Evolutionary conservation across 2,329 filamentous ascomycete genomes (phyloP).

Genomic region (Pseudonectria foliicola): DNA sequence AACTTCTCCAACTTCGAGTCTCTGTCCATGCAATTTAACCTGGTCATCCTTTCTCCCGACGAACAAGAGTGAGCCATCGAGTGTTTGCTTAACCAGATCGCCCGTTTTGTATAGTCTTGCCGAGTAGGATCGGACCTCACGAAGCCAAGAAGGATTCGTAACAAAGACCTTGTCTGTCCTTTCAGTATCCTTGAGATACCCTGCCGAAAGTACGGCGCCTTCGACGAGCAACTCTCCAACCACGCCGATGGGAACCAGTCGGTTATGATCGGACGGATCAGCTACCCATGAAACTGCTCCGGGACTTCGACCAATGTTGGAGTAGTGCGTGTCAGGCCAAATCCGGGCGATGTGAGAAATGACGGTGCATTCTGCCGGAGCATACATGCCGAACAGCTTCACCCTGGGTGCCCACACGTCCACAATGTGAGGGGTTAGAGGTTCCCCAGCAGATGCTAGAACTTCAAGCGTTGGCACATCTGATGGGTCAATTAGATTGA

Average conservation of each 20-base stretch:
- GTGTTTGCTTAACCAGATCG: slow-evolving; percentile 40
- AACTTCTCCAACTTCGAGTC: slow-evolving; percentile 9
- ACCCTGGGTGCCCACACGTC: slow-evolving; percentile 1
- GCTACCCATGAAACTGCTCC: slow-evolving; percentile 1
- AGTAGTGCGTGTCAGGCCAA: neutral
- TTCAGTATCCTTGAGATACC: slow-evolving; percentile 1
- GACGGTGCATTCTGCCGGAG: slow-evolving; percentile 2
- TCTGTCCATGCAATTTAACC: slow-evolving; percentile 11
- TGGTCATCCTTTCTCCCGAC: slow-evolving; percentile 9
- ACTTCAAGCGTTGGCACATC: slow-evolving; percentile 1
- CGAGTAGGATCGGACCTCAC: slow-evolving; percentile 3
- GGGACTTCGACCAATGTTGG: neutral
- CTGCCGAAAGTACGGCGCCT: neutral
- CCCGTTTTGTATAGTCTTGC: slow-evolving; percentile 44
- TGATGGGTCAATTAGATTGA: slow-evolving; percentile 1
- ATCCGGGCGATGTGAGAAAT: slow-evolving; percentile 1
- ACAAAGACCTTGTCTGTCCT: slow-evolving; percentile 1
- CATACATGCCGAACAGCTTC: slow-evolving; percentile 3
- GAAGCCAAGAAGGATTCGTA: neutral
- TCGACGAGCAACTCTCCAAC: slow-evolving; percentile 1
- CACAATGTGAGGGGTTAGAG: slow-evolving; percentile 1
- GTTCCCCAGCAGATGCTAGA: too few species aligned
- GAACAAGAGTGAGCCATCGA: slow-evolving; percentile 7
- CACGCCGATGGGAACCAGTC: neutral
- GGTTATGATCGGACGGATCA: neutral